Conservation (phyloP, 2,329 filamentous ascomycete species). For the Penicillium sp. region DNA sequence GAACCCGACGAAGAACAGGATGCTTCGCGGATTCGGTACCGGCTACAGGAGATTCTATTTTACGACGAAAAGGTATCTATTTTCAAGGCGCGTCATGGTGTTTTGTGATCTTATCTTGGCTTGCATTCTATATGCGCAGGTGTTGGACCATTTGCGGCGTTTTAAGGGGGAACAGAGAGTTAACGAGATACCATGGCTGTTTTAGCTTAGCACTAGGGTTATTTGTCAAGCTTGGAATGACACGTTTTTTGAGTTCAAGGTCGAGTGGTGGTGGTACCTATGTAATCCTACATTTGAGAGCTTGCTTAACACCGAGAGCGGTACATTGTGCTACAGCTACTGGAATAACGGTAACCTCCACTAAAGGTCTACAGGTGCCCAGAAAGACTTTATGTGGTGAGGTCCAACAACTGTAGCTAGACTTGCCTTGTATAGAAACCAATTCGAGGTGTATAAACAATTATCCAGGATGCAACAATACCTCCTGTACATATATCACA, state of each 20-base stretch:
- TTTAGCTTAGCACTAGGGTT: not conserved
- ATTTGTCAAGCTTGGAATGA: not conserved
- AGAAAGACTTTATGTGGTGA: too few relatives aligned
- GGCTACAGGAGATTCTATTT: constrained; percentile 75
- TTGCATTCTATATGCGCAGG: constrained; percentile 1
- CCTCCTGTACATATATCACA: too few relatives aligned
- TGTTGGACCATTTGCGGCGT: constrained; percentile 2
- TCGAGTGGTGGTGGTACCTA: not conserved
- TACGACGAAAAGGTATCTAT: constrained; percentile 82
- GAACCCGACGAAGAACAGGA: constrained; percentile 41
- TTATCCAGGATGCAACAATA: too few relatives aligned
- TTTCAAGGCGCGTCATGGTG: constrained; percentile 71
- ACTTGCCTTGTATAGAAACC: too few relatives aligned
- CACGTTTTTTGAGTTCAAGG: not conserved
- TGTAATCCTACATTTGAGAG: constrained; percentile 6
- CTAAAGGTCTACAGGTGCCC: too few relatives aligned
- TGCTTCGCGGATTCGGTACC: constrained; percentile 50
- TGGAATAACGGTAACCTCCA: not conserved
- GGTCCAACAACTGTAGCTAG: too few relatives aligned
- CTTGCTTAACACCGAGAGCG: constrained; percentile 3
- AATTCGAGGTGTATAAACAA: too few relatives aligned
- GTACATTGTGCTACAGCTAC: constrained; percentile 13
- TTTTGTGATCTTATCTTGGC: constrained; percentile 32
- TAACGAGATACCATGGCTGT: constrained; percentile 8
- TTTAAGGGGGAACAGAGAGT: not conserved